A percentile compares a stretch with the other conserved stretches of the same genome.
Evolutionary conservation across 139 green algal species (phyloP).

Genomic region (Picochlorum sp.): DNA sequence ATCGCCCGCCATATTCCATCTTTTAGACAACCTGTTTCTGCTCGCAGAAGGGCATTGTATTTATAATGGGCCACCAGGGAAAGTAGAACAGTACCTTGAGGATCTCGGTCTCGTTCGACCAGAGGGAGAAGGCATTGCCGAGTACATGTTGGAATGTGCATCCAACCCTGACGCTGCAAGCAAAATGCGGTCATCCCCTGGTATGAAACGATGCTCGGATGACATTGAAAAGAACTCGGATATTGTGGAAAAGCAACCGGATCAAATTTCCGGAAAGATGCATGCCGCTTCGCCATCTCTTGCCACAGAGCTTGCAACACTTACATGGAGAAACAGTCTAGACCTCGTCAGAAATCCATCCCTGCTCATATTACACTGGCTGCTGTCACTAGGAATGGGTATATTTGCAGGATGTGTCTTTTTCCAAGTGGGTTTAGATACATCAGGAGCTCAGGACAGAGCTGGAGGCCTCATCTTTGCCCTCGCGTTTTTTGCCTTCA

Average conservation of each 20-base stretch:
- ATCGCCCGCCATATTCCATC: conserved; percentile 49
- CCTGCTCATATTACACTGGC: conserved; percentile 53
- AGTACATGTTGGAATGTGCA: conserved; percentile 41
- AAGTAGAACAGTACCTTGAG: conserved; percentile 21
- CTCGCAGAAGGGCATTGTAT: conserved; percentile 47
- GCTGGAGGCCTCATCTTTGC: conserved; percentile 65
- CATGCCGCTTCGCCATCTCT: background rate
- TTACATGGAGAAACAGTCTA: conserved; percentile 53
- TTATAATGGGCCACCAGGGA: conserved; percentile 35
- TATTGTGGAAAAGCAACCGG: conserved; percentile 4
- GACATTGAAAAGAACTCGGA: background rate
- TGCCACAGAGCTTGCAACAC: conserved; percentile 43
- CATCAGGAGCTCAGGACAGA: conserved; percentile 56
- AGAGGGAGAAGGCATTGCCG: conserved; percentile 27
- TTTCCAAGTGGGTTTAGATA: conserved; percentile 39
- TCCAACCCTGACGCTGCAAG: conserved; percentile 24
- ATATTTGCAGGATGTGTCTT: conserved; percentile 57
- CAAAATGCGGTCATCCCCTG: conserved; percentile 6
- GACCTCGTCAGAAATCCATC: conserved; percentile 63
- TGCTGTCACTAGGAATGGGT: conserved; percentile 46
- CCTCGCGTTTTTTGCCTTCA: conserved; percentile 66
- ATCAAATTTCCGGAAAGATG: background rate
- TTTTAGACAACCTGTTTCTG: conserved; percentile 54
- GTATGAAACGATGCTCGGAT: background rate
- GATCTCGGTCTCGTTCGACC: conserved; percentile 19